These are phyloP conservation scores for Tylopilus sp. DNA, from an alignment of 768 basidiomycete species.

Conservation along the genomic window DNA sequence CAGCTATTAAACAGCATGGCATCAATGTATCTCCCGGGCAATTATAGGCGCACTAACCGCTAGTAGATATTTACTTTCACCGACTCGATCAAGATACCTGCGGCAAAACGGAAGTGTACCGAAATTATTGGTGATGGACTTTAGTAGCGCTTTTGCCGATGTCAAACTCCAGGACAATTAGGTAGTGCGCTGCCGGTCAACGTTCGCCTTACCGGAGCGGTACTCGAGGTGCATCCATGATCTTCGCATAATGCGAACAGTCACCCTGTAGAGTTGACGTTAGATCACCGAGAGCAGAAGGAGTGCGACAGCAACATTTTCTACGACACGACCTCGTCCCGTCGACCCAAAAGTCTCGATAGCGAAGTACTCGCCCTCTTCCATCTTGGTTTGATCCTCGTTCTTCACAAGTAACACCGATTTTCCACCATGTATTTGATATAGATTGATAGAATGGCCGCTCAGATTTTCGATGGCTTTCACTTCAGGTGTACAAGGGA, in stretches of 20 bases:
- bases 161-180: conserved; percentile 51
- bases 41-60: conserved; percentile 53
- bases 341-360: conserved; percentile 99
- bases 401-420: conserved; percentile 88
- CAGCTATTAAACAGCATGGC: conserved; percentile 44
- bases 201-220: conserved; percentile 59
- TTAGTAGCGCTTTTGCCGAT: conserved; percentile 81
- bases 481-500: conserved; percentile 51
- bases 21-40: neutral
- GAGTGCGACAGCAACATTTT: conserved; percentile 50
- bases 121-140: conserved; percentile 87
- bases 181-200: neutral
- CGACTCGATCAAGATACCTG: conserved; percentile 88
- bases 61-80: conserved; percentile 90
- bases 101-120: conserved; percentile 95
- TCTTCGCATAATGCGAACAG: conserved; percentile 88
- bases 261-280: conserved; percentile 58
- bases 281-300: neutral
- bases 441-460: conserved; percentile 88
- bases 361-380: conserved; percentile 98
- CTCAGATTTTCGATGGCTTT: conserved; percentile 93
- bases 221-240: conserved; percentile 64
- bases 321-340: conserved; percentile 83
- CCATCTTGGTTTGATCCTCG: conserved; percentile 93
- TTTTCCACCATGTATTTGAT: conserved; percentile 94